Conservation (phyloP, 805 yeast species). For the Saccharomycopsis fermentans region DNA sequence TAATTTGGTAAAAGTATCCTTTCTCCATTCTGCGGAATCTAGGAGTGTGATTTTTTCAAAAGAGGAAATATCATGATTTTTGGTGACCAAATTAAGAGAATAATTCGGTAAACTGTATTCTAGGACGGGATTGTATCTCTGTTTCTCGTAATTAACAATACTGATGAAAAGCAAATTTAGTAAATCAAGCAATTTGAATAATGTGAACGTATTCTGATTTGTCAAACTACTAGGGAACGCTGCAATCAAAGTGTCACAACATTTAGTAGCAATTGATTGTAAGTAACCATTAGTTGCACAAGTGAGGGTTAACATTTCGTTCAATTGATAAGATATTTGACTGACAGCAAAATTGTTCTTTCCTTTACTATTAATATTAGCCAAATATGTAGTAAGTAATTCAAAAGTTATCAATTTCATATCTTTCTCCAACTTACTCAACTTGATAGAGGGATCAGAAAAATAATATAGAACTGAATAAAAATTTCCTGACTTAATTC, state of each 20-base stretch:
- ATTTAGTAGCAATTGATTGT: conserved; percentile 70
- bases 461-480: conserved; percentile 68
- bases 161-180: conserved; percentile 69
- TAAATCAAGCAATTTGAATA: conserved; percentile 74
- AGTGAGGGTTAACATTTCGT: conserved; percentile 54
- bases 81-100: conserved; percentile 1
- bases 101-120: conserved; percentile 35
- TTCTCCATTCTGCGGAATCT: conserved; percentile 70
- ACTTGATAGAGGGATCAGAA: conserved; percentile 73
- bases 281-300: conserved; percentile 69
- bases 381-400: conserved; percentile 4
- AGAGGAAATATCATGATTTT: conserved; percentile 23
- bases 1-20: conserved; percentile 50
- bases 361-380: neutral
- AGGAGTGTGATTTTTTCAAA: conserved; percentile 44
- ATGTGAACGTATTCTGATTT: conserved; percentile 42
- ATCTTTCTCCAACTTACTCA: conserved; percentile 58
- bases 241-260: conserved; percentile 58
- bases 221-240: conserved; percentile 72
- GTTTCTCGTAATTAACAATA: conserved; percentile 71
- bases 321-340: conserved; percentile 40
- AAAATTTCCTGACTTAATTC: conserved; percentile 75
- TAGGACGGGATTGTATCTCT: conserved; percentile 78
- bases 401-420: conserved; percentile 25
- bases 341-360: conserved; percentile 34